A percentile compares a stretch with the other conserved stretches of the same genome.
These are phyloP conservation scores for Leptographium procerum DNA, from an alignment of 2,329 filamentous ascomycete species.

Conservation along the genomic window DNA sequence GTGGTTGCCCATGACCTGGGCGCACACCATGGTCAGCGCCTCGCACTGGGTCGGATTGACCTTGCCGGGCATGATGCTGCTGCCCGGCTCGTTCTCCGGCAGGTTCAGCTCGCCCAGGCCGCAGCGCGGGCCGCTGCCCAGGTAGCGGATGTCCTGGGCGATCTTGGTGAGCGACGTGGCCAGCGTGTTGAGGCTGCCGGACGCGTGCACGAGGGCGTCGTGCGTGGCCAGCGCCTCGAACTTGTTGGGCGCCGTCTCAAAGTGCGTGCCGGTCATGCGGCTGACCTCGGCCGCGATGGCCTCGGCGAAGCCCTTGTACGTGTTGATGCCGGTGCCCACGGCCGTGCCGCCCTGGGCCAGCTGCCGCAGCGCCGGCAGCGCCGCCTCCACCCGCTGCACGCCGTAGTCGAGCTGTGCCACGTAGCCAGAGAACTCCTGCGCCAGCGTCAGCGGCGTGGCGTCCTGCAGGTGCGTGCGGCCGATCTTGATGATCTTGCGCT, in stretches of 20 bases:
- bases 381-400: slow-evolving; percentile 73
- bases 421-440: slow-evolving; percentile 96
- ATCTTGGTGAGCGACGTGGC: slow-evolving; percentile 93
- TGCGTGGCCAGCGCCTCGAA: slow-evolving; percentile 95
- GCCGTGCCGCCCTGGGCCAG: slow-evolving; percentile 94
- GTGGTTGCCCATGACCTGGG: slow-evolving; percentile 97
- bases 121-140: slow-evolving; percentile 89
- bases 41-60: slow-evolving; percentile 99
- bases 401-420: slow-evolving; percentile 88
- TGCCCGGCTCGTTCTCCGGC: slow-evolving; percentile 96
- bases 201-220: slow-evolving; percentile 90
- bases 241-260: slow-evolving; percentile 97
- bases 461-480: slow-evolving; percentile 96
- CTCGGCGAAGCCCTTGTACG: slow-evolving; percentile 90
- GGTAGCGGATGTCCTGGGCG: slow-evolving; percentile 93
- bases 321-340: slow-evolving; percentile 95
- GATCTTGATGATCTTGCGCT: slow-evolving; percentile 92
- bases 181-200: slow-evolving; percentile 85
- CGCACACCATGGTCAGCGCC: slow-evolving; percentile 93
- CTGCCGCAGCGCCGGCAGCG: slow-evolving; percentile 72
- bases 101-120: slow-evolving; percentile 87
- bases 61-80: slow-evolving; percentile 98
- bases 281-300: slow-evolving; percentile 81
- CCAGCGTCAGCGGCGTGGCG: slow-evolving; percentile 87
- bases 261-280: slow-evolving; percentile 86